Evolutionary conservation across 1,284 basidiomycete genomes (phyloP).

Genomic region (Leccinum ponderosum): DNA sequence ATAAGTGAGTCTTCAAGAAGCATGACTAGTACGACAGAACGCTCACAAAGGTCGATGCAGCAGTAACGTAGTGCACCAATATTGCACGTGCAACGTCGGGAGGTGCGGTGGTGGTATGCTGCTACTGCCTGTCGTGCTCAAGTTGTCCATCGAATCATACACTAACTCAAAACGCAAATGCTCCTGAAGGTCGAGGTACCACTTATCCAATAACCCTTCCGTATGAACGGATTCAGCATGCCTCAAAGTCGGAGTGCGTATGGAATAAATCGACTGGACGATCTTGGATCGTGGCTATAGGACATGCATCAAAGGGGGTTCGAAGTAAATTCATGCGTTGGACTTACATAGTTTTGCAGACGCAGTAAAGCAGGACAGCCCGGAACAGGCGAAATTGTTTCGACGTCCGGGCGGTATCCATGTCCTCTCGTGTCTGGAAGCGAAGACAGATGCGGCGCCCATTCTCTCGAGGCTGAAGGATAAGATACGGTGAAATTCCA

Average conservation of each 20-base stretch:
- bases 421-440: conserved; percentile 35
- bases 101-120: conserved; percentile 58
- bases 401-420: conserved; percentile 22
- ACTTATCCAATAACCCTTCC: conserved; percentile 72
- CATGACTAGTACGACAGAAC: background rate
- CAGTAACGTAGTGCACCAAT: conserved; percentile 80
- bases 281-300: conserved; percentile 66
- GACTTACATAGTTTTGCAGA: conserved; percentile 69
- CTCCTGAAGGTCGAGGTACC: conserved; percentile 74
- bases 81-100: conserved; percentile 81
- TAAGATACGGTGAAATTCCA: conserved; percentile 3
- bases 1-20: conserved; percentile 1
- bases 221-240: conserved; percentile 58
- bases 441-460: conserved; percentile 45
- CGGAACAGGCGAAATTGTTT: conserved; percentile 38
- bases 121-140: conserved; percentile 30
- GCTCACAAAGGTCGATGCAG: conserved; percentile 83
- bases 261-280: conserved; percentile 74
- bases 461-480: conserved; percentile 57
- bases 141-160: conserved; percentile 30
- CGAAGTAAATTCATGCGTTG: background rate
- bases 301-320: conserved; percentile 8
- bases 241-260: conserved; percentile 57
- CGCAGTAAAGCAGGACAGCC: conserved; percentile 78
- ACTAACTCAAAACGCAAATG: conserved; percentile 65